Evolutionary conservation across 495 filamentous ascomycete species (phyloP).

Genomic region (Hypoxylon subgilvum): DNA sequence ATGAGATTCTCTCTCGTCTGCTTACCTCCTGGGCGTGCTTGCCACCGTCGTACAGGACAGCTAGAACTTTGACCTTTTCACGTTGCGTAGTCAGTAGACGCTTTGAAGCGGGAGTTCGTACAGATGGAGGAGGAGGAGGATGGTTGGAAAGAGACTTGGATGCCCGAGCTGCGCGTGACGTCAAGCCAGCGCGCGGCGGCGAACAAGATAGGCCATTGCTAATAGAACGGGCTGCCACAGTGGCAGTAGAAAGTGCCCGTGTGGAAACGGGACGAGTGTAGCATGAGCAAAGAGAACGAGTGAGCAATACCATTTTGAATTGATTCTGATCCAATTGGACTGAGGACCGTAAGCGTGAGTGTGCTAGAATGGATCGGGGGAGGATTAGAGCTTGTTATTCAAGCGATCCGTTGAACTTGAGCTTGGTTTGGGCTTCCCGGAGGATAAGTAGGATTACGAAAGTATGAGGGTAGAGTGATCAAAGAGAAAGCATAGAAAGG

Average conservation of each 20-base stretch:
- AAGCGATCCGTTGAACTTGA: conserved; percentile 2
- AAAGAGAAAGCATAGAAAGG: conserved; percentile 4
- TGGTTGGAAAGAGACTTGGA: conserved; percentile 25
- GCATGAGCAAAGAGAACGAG: conserved; percentile 45
- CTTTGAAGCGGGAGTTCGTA: conserved; percentile 31
- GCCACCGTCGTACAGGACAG: conserved; percentile 62
- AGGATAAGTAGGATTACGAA: conserved; percentile 20
- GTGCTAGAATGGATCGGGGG: not conserved
- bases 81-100: conserved; percentile 54
- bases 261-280: conserved; percentile 38
- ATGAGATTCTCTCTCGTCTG: conserved; percentile 2
- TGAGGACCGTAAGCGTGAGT: conserved; percentile 6
- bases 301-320: conserved; percentile 61
- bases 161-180: conserved; percentile 34
- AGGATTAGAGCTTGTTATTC: conserved; percentile 9
- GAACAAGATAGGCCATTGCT: conserved; percentile 37
- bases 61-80: conserved; percentile 64
- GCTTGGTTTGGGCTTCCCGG: not conserved
- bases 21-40: conserved; percentile 59
- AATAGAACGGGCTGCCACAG: conserved; percentile 40
- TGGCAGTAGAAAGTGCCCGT: conserved; percentile 30
- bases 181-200: conserved; percentile 36
- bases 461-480: conserved; percentile 21
- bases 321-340: conserved; percentile 19
- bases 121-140: not conserved